Evolutionary conservation across 202 grass and related monocot species (phyloP), one percentile per base, ranked within the genome.

Genomic region (Eragrostis tef): DNA sequence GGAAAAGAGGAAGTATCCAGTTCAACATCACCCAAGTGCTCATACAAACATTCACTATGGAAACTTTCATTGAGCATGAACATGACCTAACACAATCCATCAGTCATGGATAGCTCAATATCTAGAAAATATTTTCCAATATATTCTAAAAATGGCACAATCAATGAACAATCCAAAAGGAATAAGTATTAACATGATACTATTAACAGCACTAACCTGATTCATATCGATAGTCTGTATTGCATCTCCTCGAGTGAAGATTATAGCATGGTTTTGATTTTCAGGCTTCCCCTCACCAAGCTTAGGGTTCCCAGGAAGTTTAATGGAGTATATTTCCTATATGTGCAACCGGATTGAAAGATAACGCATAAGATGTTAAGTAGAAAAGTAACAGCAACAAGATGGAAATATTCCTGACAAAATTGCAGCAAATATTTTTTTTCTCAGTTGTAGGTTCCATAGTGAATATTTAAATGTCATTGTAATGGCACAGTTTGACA

Each of bases 301-400:
- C 27, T 8, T 16, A 14, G 61, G 61, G 14, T 64, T 36, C 13
- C 61, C 61, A 9, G 61, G 61, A n/a, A n/a, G n/a, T 34, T 64
- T 64, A 34, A 64, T 64, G 13, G 26, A 34, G 61, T 64, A 64
- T 34, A 64, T 64, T 64, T 64, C 61, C 61, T 64, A 48, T 39
- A 86, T 54, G 85, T 68, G 34, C 44, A 67, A 44, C 26, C 85
- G 47, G 24, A 70, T 64, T n/a, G 19, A 2, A 70, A 74, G 21
- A 69, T 45, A 63, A 84, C 75, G 36, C 57, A 86, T 63, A 89
- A 73, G 54, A 80, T 41, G 27, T 75, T 15, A 71, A 47, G 45
- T 14, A 61, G 3, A 75, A 80, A 69, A 75, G 34, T 22, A 81
- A 78, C 34, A 62, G 44, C 47, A 19, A 31, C 71, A 52, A 81